Base-by-base conservation (phyloP, 768 basidiomycete genomes). In the Tulasnella sp. region DNA sequence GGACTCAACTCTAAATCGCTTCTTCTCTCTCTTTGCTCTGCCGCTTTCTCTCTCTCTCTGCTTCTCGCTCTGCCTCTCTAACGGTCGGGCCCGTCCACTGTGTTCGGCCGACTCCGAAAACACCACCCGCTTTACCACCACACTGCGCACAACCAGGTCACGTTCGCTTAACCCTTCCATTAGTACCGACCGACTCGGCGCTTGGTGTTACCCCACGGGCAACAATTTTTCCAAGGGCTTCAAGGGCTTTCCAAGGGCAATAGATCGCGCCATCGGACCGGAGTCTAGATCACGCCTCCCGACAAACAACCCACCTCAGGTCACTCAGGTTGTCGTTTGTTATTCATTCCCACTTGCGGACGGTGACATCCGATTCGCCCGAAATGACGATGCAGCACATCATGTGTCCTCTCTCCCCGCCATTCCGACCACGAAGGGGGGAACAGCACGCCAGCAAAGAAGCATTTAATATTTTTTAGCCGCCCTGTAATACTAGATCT, bases 361-460 rank as follows among this genome's bases (percentile, higher is more conserved):
- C 51, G 23, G 46, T 48, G 46, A 48, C 46, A 48, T 61, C 57
- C 57, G 57, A 35, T 67, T 67, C 10, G 32, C 61, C 61, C 61
- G 61, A 67, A 67, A 67, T 67, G 61, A 67, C 61, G 61, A 67
- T 10, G 61, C 61, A 67, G 61, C 61, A 35, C 61, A 67, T 67
- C 61, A 67, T 67, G 61, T 67, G 61, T 67, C 16, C 61, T 3
- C 16, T 32, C 11, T 29, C 5, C 15, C 29, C 61, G 29, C 57
- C 57, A 20, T 61, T 29, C 29, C 61, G 61, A 67, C 26, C 61
- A 18, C 10, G 29, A 67, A 67, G 29, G 61, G 26, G 61, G n/a
- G n/a, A n/a, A n/a, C n/a, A n/a, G n/a, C n/a, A n/a, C n/a, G n/a
- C n/a, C 16, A 1, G 26, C 11, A 35, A 16, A 35, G 23, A 26